Evolutionary conservation across 2,329 filamentous ascomycete genomes (phyloP).

Genomic region (Colletotrichum phormii): DNA sequence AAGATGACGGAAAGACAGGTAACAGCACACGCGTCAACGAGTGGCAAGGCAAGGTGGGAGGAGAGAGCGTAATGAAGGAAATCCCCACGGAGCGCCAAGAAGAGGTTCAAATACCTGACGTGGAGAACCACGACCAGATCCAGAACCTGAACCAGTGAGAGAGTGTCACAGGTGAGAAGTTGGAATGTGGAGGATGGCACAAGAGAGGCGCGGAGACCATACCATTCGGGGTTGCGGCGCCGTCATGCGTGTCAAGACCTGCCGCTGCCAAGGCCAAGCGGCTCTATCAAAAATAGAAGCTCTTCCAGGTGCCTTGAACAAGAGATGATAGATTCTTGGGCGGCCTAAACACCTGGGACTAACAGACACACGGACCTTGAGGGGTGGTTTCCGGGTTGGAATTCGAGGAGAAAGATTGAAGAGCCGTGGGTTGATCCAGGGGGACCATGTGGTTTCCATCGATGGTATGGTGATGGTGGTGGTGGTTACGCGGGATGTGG

Average conservation of each 20-base stretch:
- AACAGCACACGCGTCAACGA: conserved; percentile 29
- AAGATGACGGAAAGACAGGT: not conserved
- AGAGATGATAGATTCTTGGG: conserved; percentile 23
- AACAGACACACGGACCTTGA: not conserved
- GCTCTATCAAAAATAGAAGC: conserved; percentile 34
- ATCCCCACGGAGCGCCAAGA: conserved; percentile 20
- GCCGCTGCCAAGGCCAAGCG: conserved; percentile 28
- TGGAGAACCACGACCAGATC: not conserved
- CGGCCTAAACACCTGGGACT: not conserved
- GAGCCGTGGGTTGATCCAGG: not conserved
- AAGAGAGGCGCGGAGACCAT: not conserved
- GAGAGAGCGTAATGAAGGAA: conserved; percentile 29
- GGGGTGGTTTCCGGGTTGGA: not conserved
- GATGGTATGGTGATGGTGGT: not conserved
- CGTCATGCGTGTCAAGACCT: conserved; percentile 31
- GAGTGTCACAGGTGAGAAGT: not conserved
- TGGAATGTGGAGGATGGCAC: not conserved
- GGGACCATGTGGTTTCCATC: not conserved
- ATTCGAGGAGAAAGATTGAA: not conserved
- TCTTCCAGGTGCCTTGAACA: not conserved
- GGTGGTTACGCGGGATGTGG: not conserved
- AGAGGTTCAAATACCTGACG: conserved; percentile 17
- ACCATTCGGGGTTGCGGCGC: conserved; percentile 13
- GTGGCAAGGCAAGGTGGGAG: conserved; percentile 21
- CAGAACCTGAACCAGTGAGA: not conserved